These are phyloP conservation scores for Neurospora intermedia DNA, from an alignment of 495 filamentous ascomycete genomes.

Conservation along the genomic window DNA sequence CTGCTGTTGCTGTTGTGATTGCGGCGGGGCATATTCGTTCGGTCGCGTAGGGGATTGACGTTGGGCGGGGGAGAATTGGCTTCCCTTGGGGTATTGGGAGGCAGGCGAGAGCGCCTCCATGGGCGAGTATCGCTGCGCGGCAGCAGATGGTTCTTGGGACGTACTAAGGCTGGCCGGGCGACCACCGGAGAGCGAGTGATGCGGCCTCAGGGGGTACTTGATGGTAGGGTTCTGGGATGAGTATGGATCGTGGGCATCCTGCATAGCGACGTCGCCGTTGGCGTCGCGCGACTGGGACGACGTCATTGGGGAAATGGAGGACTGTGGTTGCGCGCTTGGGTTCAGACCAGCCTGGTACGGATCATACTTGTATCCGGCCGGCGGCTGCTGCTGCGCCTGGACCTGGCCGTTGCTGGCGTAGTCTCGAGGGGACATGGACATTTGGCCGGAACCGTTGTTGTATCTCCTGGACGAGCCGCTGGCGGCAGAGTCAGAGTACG, in stretches of 20 bases:
- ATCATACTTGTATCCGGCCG: slow-evolving; percentile 64
- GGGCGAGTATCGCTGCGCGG: slow-evolving; percentile 86
- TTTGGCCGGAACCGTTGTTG: slow-evolving; percentile 34
- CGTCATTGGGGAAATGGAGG: slow-evolving; percentile 53
- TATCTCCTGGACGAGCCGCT: slow-evolving; percentile 38
- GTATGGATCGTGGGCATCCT: slow-evolving; percentile 76
- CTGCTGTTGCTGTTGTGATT: background rate
- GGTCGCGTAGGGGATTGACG: slow-evolving; percentile 41
- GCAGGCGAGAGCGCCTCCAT: slow-evolving; percentile 67
- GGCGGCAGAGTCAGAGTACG: slow-evolving; percentile 34
- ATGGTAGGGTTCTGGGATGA: slow-evolving; percentile 42
- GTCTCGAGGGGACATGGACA: slow-evolving; percentile 35
- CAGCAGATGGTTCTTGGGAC: slow-evolving; percentile 63
- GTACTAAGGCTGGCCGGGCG: slow-evolving; percentile 44
- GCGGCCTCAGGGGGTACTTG: slow-evolving; percentile 68
- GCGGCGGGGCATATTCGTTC: slow-evolving; percentile 30
- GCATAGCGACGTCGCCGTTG: slow-evolving; percentile 83
- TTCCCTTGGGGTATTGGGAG: slow-evolving; percentile 38
- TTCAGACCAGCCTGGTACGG: slow-evolving; percentile 52
- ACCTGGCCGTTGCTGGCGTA: slow-evolving; percentile 22
- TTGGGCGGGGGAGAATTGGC: slow-evolving; percentile 32
- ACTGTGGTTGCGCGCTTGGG: slow-evolving; percentile 34
- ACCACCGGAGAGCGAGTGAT: slow-evolving; percentile 43
- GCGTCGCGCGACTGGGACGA: slow-evolving; percentile 60
- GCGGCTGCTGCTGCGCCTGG: slow-evolving; percentile 39